Base-by-base conservation (phyloP, 305 asterid species). In the Fraxinus baroniana region DNA sequence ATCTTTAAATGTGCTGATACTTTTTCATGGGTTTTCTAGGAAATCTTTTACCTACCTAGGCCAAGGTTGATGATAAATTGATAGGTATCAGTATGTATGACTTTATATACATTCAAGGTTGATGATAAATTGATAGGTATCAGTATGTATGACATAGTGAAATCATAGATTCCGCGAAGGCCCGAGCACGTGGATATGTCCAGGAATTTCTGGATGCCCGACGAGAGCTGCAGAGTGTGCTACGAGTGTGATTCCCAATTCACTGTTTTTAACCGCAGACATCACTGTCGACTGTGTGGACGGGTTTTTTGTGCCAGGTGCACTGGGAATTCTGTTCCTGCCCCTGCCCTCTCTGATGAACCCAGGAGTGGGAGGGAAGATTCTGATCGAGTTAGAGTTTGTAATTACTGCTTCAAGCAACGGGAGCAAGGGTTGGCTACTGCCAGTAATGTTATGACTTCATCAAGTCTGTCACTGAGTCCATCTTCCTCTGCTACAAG, bases 181-280 rank as follows among this genome's bases (percentile, higher is more conserved):
- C 80, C 84, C 64, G 93, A 89, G 75, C 88, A 87, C 80, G 89
- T 87, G 79, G 90, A 79, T 68, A 85, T 90, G 90, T 93, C 98
- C 12, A 90, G 95, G 79, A 93, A 94, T 86, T 93, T 94, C 86
- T 94, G 98, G 98, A 94, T 94, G 98, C 97, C 98, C 44, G 98
- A 94, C 78, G 90, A 90, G 86, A 94, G 97, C 88, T 94, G 97
- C 86, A 82, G 95, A 88, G 94, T 94, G 22, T 94, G 98, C 91
- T 94, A 94, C 77, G 97, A 94, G 80, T 92, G 98, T 80, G 98
- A 94, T 89, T 89, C 92, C n/a, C 89, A 84, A 68, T 94, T 94
- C 87, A 90, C 90, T 79, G 80, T 92, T 79, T 90, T 92, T 85
- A 94, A 94, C 84, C 93, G 98, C 83, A 92, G 88, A 88, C 98